Evolutionary conservation across 2,329 filamentous ascomycete genomes (phyloP).

Genomic region (Microdochium paspali): DNA sequence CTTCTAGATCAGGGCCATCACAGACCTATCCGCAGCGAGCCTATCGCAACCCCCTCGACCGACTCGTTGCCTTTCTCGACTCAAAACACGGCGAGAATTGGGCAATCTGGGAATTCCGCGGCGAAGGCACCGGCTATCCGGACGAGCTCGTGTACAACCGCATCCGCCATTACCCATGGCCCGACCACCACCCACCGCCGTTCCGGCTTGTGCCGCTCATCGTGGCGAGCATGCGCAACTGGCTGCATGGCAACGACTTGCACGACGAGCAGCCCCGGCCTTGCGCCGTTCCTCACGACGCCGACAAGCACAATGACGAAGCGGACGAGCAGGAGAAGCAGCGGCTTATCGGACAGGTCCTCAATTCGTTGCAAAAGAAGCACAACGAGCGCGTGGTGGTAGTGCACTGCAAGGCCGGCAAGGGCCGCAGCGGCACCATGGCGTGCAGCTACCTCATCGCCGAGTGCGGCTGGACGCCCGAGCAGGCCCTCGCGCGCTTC

Average conservation of each 20-base stretch:
- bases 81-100: conserved; percentile 73
- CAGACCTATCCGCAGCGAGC: conserved; percentile 83
- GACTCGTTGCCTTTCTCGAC: conserved; percentile 82
- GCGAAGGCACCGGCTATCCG: conserved; percentile 91
- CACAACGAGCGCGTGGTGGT: conserved; percentile 60
- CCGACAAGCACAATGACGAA: conserved; percentile 2
- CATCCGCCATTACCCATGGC: conserved; percentile 89
- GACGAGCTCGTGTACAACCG: conserved; percentile 80
- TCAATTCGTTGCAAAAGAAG: conserved; percentile 21
- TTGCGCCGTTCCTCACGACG: not conserved
- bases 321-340: conserved; percentile 9
- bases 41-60: conserved; percentile 87
- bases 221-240: conserved; percentile 86
- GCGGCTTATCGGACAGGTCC: conserved; percentile 9
- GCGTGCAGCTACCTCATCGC: conserved; percentile 85
- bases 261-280: conserved; percentile 12
- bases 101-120: conserved; percentile 97
- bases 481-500: conserved; percentile 45
- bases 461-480: conserved; percentile 57
- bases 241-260: conserved; percentile 51
- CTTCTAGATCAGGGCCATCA: conserved; percentile 76
- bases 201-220: conserved; percentile 84
- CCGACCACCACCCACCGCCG: conserved; percentile 93
- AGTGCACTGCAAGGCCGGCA: conserved; percentile 95
- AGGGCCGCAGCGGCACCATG: conserved; percentile 83